Evolutionary conservation across 306 rosid genomes (phyloP), one percentile per base, ranked within the genome.

Genomic region (Sindora glabra): DNA sequence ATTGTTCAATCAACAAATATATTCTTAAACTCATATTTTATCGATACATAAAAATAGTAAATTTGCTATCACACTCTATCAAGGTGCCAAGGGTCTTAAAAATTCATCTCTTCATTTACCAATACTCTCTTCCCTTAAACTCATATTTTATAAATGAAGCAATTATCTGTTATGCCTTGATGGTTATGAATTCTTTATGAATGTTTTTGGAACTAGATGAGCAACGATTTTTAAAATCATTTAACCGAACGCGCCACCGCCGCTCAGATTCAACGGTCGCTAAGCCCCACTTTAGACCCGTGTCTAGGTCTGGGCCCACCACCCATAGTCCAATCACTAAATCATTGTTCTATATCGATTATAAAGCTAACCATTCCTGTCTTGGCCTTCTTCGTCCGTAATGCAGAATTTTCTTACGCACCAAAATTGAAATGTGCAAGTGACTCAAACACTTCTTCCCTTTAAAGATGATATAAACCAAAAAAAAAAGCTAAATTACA

Each of bases 331-430:
- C 54, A 49, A 70, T 59, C 38, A 22, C 5, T 38, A 24, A 29
- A 14, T 23, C 44, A 12, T 22, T 17, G 53, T 21, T 30, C 47
- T n/a, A 8, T 21, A 3, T 47, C n/a, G n/a, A n/a, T n/a, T n/a
- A n/a, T n/a, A n/a, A 47, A 24, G 27, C 38, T 59, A 50, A 72
- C 58, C 81, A 51, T 48, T 62, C 24, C 64, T 77, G 81, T 71
- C 81, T 39, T 77, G 14, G 36, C 64, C 65, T 63, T 59, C 36
- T 30, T 74, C 55, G 78, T 77, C 59, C 36, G 3, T 13, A 0
- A 2, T 42, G 1, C 1, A 14, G 0, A 0, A 5, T 6, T 23
- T 71, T 2, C 34, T 71, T 55, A 16, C 36, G n/a, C 50, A 24
- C 34, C 13, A 45, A 51, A 17, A 16, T 6, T 16, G 23, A 46